These are phyloP conservation scores for Hirsutella rhossiliensis DNA, from an alignment of 2,329 filamentous ascomycete species.

Conservation along the genomic window DNA sequence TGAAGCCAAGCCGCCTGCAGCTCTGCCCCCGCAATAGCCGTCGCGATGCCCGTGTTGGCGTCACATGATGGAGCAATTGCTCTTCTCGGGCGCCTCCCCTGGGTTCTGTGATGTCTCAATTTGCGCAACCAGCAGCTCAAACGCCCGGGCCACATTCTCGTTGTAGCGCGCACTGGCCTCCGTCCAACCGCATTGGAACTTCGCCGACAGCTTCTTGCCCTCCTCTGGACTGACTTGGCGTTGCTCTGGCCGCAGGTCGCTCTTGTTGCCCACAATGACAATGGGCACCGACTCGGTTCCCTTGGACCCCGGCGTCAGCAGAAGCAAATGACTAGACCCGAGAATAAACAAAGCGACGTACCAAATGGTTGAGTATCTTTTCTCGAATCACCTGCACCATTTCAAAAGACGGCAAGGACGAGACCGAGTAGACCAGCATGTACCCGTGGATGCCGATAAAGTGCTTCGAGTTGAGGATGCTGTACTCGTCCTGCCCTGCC, in stretches of 20 bases:
- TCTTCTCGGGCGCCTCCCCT: slow-evolving; percentile 64
- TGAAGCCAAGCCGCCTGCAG: neutral
- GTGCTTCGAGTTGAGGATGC: slow-evolving; percentile 94
- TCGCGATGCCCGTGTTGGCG: neutral
- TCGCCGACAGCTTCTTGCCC: slow-evolving; percentile 71
- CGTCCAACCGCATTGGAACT: slow-evolving; percentile 86
- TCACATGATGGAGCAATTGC: slow-evolving; percentile 81
- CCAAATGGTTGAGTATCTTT: slow-evolving; percentile 93
- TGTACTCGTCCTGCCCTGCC: slow-evolving; percentile 97
- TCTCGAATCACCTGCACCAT: slow-evolving; percentile 95
- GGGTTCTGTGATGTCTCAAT: slow-evolving; percentile 93
- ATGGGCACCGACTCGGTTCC: slow-evolving; percentile 88
- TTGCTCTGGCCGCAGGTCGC: slow-evolving; percentile 83
- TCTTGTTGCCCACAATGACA: slow-evolving; percentile 95
- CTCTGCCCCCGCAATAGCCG: neutral
- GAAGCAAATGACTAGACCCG: neutral
- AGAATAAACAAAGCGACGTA: no score
- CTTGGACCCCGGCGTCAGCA: slow-evolving; percentile 28
- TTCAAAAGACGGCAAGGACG: slow-evolving; percentile 86
- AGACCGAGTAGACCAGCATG: slow-evolving; percentile 97
- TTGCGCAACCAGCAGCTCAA: slow-evolving; percentile 87
- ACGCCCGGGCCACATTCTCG: slow-evolving; percentile 84
- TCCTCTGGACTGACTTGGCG: slow-evolving; percentile 81
- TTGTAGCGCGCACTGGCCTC: slow-evolving; percentile 92
- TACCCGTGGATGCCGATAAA: slow-evolving; percentile 99